Base-by-base conservation (phyloP, 106 monocot species). In the Triglochin maritima region DNA sequence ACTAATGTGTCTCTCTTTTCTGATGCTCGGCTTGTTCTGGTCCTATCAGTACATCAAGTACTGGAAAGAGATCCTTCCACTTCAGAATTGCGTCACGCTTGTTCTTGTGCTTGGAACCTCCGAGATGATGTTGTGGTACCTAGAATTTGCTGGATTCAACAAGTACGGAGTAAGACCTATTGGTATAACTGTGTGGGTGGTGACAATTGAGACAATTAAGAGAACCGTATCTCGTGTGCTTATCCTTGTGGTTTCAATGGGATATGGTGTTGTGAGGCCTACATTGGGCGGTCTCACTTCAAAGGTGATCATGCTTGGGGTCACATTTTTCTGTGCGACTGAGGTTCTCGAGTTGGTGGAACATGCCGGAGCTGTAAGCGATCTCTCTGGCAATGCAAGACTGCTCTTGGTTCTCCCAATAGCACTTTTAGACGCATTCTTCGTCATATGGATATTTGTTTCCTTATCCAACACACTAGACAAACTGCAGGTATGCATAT, bases 231-330 rank as follows among this genome's bases (percentile, higher is more conserved):
- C 92, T 8, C 74, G 87, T 17, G 77, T 92, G 44, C 74, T 88
- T 51, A 78, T 92, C 56, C 81, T 89, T 51, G 79, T 83, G 51
- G 92, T 92, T 60, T 88, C 92, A 10, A 92, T 92, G 92, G 92
- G 92, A 7, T 92, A 65, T 83, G 92, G 92, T 41, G 92, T 92
- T 76, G 88, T 92, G 49, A 87, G 81, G 65, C 92, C 92, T 56
- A 92, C 88, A 62, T 67, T 92, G 49, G 92, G 92, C 51, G 92
- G 92, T 70, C 80, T 92, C 17, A 87, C 92, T 60, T 92, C 92
- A 6, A 92, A 88, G 69, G 92, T 92, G 58, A 9, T 87, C 13
- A 75, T 88, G 92, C 88, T 92, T 71, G 92, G 85, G 12, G 71
- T 60, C 44, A 92, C 92, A 47, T 92, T 92, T 67, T 85, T 92